These are phyloP conservation scores for Cordyceps javanica DNA, from an alignment of 2,329 filamentous ascomycete species.

Conservation along the genomic window DNA sequence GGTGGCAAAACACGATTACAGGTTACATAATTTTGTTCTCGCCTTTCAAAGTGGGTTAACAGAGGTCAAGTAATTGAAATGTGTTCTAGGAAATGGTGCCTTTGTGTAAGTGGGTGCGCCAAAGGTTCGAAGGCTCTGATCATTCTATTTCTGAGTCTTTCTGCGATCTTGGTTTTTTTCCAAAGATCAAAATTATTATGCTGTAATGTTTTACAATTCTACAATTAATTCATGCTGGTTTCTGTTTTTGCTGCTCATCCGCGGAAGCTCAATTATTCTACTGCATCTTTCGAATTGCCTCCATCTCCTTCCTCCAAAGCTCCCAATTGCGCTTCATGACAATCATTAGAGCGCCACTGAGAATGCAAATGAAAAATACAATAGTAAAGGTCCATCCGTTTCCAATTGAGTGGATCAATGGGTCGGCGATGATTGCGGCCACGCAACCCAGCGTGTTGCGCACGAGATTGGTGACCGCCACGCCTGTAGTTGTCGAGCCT, in stretches of 20 bases:
- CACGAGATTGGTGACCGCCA: neutral
- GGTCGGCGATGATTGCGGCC: neutral
- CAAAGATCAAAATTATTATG: too few species aligned
- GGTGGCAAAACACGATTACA: too few species aligned
- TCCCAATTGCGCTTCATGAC: neutral
- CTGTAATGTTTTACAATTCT: too few species aligned
- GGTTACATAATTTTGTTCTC: too few species aligned
- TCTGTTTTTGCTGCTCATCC: neutral
- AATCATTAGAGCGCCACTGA: neutral
- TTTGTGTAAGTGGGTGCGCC: too few species aligned
- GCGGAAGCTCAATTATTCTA: neutral
- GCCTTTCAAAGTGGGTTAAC: too few species aligned
- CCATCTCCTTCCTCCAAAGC: neutral
- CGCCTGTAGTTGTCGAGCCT: neutral
- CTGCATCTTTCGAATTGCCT: neutral
- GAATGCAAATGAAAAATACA: neutral
- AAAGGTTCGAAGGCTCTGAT: too few species aligned
- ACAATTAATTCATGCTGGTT: neutral
- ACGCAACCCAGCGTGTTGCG: neutral
- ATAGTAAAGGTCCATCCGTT: neutral
- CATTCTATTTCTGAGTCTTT: too few species aligned
- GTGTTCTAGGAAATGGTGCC: too few species aligned
- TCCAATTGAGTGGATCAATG: neutral
- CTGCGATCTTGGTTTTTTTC: too few species aligned
- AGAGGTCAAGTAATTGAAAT: too few species aligned